Percentiles rank a stretch among this genome's conserved stretches.
phyloP scores from a whole-genome alignment of 2,329 filamentous ascomycete species.

The Stagonosporopsis chrysanthemi region DNA sequence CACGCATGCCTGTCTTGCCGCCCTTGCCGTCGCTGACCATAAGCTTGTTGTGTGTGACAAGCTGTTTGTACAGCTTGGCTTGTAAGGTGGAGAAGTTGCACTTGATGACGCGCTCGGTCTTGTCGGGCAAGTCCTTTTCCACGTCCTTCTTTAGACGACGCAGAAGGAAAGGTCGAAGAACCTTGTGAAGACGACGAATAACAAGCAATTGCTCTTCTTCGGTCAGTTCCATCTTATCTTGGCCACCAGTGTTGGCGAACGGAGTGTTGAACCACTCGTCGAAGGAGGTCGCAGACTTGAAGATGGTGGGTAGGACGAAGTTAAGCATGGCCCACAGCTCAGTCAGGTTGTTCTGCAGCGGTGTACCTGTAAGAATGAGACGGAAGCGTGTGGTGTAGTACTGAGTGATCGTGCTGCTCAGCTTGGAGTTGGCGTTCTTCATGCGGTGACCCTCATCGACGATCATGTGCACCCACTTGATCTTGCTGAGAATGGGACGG shows the following conservation, averaged over 20 bases:
- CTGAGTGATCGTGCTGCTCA: conserved; percentile 90
- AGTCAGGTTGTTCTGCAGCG: conserved; percentile 93
- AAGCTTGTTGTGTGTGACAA: conserved; percentile 94
- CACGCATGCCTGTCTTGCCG: conserved; percentile 91
- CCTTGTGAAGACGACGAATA: conserved; percentile 97
- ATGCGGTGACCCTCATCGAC: conserved; percentile 99
- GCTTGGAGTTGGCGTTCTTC: conserved; percentile 97
- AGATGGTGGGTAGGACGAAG: conserved; percentile 97
- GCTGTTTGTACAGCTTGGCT: conserved; percentile 93
- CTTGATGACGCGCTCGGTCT: conserved; percentile 99
- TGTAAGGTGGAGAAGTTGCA: conserved; percentile 97
- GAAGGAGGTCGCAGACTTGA: conserved; percentile 98
- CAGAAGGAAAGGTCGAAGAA: conserved; percentile 93
- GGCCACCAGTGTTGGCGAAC: conserved; percentile 95
- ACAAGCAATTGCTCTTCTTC: conserved; percentile 99
- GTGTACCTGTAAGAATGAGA: conserved; percentile 95
- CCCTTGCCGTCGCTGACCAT: conserved; percentile 94
- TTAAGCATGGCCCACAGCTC: conserved; percentile 98
- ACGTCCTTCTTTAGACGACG: conserved; percentile 99
- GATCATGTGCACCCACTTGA: conserved; percentile 99
- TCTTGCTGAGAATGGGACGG: conserved; percentile 90
- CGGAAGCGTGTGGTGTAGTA: conserved; percentile 97
- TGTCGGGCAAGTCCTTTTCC: conserved; percentile 97
- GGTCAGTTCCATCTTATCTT: conserved; percentile 98
- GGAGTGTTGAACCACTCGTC: conserved; percentile 99